Conservation (phyloP, 768 basidiomycete genomes). For the Crepidotus variabilis region DNA sequence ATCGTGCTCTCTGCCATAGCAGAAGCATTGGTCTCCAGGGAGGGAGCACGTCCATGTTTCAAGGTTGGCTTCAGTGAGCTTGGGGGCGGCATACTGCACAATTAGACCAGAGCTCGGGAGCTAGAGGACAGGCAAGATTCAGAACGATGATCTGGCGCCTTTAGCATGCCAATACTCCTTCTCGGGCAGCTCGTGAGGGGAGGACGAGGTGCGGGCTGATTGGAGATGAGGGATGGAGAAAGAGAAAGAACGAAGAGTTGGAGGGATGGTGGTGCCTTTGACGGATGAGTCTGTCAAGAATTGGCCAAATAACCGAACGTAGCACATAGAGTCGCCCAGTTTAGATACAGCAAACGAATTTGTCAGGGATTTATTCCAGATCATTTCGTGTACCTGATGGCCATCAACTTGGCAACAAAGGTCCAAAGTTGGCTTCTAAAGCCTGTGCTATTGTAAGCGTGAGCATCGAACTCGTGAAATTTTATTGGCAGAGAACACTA, state of each 20-base stretch:
- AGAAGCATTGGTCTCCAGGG: constrained; percentile 52
- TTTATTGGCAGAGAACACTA: not conserved
- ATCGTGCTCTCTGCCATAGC: constrained; percentile 55
- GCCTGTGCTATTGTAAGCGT: not conserved
- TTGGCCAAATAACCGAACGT: not conserved
- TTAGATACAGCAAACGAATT: not conserved
- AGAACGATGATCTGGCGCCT: not conserved
- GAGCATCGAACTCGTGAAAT: not conserved
- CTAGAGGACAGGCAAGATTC: not conserved
- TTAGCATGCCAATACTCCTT: not conserved
- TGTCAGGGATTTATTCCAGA: not conserved
- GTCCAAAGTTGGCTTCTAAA: not conserved
- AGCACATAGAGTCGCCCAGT: not conserved
- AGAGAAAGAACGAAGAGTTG: not conserved
- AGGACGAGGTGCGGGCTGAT: not conserved
- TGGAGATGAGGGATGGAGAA: not conserved
- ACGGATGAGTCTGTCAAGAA: not conserved
- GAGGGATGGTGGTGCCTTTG: not conserved
- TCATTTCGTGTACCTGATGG: constrained; percentile 13
- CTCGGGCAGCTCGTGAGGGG: not conserved
- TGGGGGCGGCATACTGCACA: not conserved
- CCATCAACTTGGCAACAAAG: not conserved
- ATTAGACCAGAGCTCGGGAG: not conserved
- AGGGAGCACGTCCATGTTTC: constrained; percentile 34
- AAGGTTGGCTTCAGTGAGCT: constrained; percentile 2